A percentile compares a stretch with the other conserved stretches of the same genome.
phyloP scores from a whole-genome alignment of 2,329 filamentous ascomycete genomes.

The Microdochium nivale region DNA sequence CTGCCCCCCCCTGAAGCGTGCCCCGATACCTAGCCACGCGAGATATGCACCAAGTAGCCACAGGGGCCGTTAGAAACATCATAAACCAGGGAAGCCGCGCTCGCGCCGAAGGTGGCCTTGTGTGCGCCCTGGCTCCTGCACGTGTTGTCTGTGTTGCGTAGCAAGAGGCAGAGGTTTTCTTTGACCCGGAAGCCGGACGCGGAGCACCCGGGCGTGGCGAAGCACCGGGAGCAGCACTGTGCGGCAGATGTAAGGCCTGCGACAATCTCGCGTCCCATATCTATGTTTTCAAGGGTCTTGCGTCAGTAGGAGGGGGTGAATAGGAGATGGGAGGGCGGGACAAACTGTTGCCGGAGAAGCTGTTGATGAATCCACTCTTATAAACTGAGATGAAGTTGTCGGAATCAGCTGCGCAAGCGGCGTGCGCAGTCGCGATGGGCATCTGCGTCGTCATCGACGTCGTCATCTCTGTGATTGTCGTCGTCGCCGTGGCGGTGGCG shows the following conservation, averaged over 20 bases:
- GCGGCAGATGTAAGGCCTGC: too few relatives aligned
- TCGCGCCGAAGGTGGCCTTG: neutral
- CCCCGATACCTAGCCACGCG: too few relatives aligned
- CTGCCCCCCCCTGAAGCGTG: too few relatives aligned
- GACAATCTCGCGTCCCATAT: too few relatives aligned
- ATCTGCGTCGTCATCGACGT: neutral
- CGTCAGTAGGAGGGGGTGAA: too few relatives aligned
- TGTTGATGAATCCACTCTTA: neutral
- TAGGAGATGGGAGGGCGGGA: too few relatives aligned
- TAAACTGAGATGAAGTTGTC: neutral
- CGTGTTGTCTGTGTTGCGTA: neutral
- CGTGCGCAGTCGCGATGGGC: neutral
- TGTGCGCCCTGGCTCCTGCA: neutral
- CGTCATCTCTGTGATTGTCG: neutral
- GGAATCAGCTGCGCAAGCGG: neutral
- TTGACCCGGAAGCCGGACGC: neutral
- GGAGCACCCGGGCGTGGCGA: neutral
- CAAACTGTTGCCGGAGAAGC: neutral
- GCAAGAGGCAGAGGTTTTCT: neutral
- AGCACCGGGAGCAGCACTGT: neutral
- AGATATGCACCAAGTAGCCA: neutral
- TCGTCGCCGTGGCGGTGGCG: neutral
- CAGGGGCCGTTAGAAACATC: neutral
- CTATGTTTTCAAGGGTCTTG: too few relatives aligned
- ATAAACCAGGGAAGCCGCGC: neutral